Base-by-base conservation (phyloP, 1,139 yeast species). In the Chernovozyma sophiae-reginae region DNA sequence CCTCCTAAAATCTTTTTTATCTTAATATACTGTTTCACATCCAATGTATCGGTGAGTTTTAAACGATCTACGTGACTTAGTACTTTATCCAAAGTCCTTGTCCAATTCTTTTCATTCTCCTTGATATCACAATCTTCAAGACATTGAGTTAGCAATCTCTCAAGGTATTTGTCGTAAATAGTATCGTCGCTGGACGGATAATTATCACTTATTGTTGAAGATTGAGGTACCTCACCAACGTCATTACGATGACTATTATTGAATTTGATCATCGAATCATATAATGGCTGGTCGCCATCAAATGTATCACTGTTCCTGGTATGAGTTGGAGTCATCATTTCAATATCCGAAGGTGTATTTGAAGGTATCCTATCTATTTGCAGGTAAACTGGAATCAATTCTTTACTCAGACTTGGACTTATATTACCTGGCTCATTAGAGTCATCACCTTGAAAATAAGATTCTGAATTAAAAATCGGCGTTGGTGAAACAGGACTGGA, bases 1-100 rank as follows among this genome's bases (percentile, higher is more conserved):
- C 92, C 92, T 0, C 98, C 98, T 1, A 82, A 71, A 11, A 90
- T 77, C 43, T 89, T 74, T 53, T 92, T 94, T 34, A 92, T 72
- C 53, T 94, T 94, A 33, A 92, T 80, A 56, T 87, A 90, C 46
- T 86, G 94, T 27, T 94, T 74, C 37, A 90, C 80, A 53, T 94
- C 97, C 43, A 89, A 72, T 4, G 85, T 83, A 43, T 85, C 94
- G 3, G 89, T 83, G 25, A 69, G 43, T 35, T 58, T 62, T 13
- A 70, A 46, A 5, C 47, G 43, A 30, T 61, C 51, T 11, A 68
- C 57, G 33, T 52, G 44, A 14, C 45, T 38, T n/a, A 68, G 50
- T 16, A 53, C 55, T 4, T 46, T 45, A 10, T 55, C 52, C 13
- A 69, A 45, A 1, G 54, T 60, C 0, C 36, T 34, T 20, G 47